Evolutionary conservation across 345 rosid species (phyloP).

Genomic region (Eucalyptus fibrosa): DNA sequence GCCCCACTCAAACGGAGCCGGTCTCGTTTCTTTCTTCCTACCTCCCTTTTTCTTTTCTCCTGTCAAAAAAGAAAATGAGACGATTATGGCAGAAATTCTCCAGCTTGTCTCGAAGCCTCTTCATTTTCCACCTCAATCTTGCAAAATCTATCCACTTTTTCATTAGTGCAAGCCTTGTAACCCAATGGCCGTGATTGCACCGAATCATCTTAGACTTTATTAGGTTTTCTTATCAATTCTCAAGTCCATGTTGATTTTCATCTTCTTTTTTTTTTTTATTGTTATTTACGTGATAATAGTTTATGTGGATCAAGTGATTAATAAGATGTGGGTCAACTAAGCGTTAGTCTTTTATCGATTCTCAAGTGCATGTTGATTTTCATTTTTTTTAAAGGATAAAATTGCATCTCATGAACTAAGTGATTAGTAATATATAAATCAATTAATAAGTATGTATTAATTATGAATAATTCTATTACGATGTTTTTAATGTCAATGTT

Average conservation of each 20-base stretch:
- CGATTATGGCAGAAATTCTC: not conserved
- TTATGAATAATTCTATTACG: accelerated
- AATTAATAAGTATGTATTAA: not conserved
- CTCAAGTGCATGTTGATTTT: not conserved
- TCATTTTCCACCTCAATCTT: not conserved
- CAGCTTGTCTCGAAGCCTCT: not conserved
- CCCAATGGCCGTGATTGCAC: not conserved
- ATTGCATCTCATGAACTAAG: accelerated
- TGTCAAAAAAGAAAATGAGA: not conserved
- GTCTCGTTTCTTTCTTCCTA: too few species aligned
- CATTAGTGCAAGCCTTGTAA: accelerated
- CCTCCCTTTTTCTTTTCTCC: accelerated
- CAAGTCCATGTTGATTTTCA: accelerated
- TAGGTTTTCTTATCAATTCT: too few species aligned
- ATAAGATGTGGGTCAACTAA: too few species aligned
- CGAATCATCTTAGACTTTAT: accelerated
- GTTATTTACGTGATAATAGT: accelerated
- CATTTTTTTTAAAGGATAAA: not conserved
- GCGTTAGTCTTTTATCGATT: accelerated
- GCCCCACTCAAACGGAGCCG: not conserved
- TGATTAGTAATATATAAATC: not conserved
- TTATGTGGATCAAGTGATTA: too few species aligned
- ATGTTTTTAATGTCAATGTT: not conserved
- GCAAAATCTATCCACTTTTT: too few species aligned
- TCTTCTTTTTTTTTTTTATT: too few species aligned